A percentile compares a stretch with the other conserved stretches of the same genome.
Evolutionary conservation across 2,329 filamentous ascomycete species (phyloP).

Genomic region (Aspergillus sp.): DNA sequence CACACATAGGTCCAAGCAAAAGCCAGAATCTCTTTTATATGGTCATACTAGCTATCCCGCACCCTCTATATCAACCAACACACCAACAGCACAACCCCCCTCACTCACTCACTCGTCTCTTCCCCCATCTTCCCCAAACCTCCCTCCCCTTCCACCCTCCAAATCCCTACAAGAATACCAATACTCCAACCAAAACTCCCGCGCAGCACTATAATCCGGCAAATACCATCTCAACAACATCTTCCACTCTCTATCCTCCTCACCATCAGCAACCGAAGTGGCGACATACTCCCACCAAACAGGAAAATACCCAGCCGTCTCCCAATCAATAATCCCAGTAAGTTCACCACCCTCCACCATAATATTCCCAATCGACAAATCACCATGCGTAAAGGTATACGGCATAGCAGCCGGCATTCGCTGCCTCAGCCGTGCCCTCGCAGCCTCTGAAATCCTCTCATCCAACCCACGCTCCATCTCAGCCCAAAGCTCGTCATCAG

Average conservation of each 20-base stretch:
- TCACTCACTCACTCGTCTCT: too few relatives aligned
- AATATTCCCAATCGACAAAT: conserved; percentile 43
- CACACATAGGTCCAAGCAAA: too few relatives aligned
- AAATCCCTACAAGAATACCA: conserved; percentile 16
- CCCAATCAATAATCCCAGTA: conserved; percentile 47
- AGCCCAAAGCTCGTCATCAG: conserved; percentile 18
- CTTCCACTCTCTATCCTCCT: conserved; percentile 26
- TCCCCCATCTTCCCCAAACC: too few relatives aligned
- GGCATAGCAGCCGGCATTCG: conserved; percentile 26
- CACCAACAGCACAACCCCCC: too few relatives aligned
- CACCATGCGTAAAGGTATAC: conserved; percentile 44
- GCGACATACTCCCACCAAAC: conserved; percentile 40
- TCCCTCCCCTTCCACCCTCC: neutral
- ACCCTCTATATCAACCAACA: too few relatives aligned
- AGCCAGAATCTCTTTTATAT: too few relatives aligned
- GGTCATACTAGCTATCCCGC: too few relatives aligned
- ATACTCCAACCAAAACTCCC: conserved; percentile 25
- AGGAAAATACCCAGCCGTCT: conserved; percentile 42
- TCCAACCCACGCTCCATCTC: conserved; percentile 15
- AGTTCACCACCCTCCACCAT: conserved; percentile 42
- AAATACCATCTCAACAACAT: conserved; percentile 19
- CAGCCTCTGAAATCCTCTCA: conserved; percentile 5
- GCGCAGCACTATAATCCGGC: conserved; percentile 22
- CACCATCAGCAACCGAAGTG: conserved; percentile 16
- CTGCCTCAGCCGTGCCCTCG: conserved; percentile 11